A percentile compares a stretch with the other conserved stretches of the same genome.
These are phyloP conservation scores for Fonsecaea monophora DNA, from an alignment of 2,329 filamentous ascomycete species.

Conservation along the genomic window DNA sequence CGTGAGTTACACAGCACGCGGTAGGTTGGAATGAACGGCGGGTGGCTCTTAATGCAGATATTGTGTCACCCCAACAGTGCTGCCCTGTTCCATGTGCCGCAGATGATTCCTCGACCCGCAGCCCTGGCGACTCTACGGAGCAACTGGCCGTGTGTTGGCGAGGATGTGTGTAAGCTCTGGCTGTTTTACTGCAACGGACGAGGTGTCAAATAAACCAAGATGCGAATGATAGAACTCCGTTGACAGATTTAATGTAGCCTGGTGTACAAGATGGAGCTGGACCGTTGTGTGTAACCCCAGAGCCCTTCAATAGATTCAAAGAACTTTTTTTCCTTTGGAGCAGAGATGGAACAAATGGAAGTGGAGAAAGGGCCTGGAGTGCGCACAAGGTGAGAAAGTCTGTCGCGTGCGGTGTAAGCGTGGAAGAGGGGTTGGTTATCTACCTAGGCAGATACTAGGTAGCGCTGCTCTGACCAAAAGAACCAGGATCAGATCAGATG, in stretches of 20 bases:
- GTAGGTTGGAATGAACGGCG: neutral
- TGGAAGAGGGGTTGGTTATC: slow-evolving; percentile 11
- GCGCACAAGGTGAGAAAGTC: slow-evolving; percentile 1
- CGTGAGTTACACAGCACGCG: slow-evolving; percentile 5
- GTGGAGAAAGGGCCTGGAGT: slow-evolving; percentile 4
- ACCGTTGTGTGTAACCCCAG: neutral
- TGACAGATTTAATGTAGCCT: neutral
- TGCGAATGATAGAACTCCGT: neutral
- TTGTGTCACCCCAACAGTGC: neutral
- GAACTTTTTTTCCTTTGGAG: neutral
- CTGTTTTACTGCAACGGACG: neutral
- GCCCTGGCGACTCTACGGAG: neutral
- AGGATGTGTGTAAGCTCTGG: neutral
- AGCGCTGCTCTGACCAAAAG: neutral
- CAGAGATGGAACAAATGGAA: slow-evolving; percentile 2
- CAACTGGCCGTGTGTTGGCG: neutral
- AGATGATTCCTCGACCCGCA: neutral
- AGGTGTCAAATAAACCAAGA: neutral
- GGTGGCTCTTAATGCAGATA: neutral
- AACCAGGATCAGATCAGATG: slow-evolving; percentile 16
- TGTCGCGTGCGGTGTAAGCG: slow-evolving; percentile 10
- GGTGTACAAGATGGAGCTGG: neutral
- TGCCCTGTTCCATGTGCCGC: neutral
- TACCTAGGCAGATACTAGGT: slow-evolving; percentile 14
- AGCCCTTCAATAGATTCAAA: neutral